A percentile compares a stretch with the other conserved stretches of the same genome.
phyloP scores from a whole-genome alignment of 257 asterid genomes.

The Forsythia suspensa region DNA sequence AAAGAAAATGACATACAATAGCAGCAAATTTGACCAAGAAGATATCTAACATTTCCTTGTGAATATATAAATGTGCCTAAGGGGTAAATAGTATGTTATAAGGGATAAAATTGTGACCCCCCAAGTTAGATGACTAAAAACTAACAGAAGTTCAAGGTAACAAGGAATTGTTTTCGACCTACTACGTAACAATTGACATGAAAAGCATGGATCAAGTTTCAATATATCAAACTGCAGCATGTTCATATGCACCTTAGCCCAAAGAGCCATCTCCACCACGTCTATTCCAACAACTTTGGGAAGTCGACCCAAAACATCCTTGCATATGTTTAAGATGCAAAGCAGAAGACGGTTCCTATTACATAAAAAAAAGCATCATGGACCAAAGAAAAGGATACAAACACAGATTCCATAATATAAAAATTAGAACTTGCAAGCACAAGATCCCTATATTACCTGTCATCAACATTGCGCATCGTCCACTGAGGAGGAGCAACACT shows the following conservation, averaged over 20 bases:
- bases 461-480: slow-evolving; percentile 97
- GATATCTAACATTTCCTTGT: not conserved
- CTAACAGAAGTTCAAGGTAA: slow-evolving; percentile 5
- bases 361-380: slow-evolving; percentile 15
- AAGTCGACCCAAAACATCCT: slow-evolving; percentile 73
- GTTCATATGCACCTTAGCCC: slow-evolving; percentile 87
- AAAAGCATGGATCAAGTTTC: not conserved
- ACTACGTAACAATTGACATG: slow-evolving; percentile 7
- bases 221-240: slow-evolving; percentile 5
- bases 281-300: slow-evolving; percentile 98
- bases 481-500: slow-evolving; percentile 98
- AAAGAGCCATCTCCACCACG: slow-evolving; percentile 99
- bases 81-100: slow-evolving; percentile 2
- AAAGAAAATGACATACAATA: not conserved
- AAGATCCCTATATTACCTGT: slow-evolving; percentile 54
- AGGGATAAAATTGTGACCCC: not conserved
- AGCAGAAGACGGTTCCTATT: slow-evolving; percentile 84
- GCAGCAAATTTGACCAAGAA: slow-evolving; percentile 11
- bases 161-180: slow-evolving; percentile 5
- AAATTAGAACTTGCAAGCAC: slow-evolving; percentile 5
- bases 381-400: slow-evolving; percentile 6
- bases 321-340: slow-evolving; percentile 80
- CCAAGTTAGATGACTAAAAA: slow-evolving; percentile 8
- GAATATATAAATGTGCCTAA: not conserved
- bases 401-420: slow-evolving; percentile 11